Evolutionary conservation across 352 stramenopile genomes (phyloP).

Genomic region (Saprolegnia diclina): DNA sequence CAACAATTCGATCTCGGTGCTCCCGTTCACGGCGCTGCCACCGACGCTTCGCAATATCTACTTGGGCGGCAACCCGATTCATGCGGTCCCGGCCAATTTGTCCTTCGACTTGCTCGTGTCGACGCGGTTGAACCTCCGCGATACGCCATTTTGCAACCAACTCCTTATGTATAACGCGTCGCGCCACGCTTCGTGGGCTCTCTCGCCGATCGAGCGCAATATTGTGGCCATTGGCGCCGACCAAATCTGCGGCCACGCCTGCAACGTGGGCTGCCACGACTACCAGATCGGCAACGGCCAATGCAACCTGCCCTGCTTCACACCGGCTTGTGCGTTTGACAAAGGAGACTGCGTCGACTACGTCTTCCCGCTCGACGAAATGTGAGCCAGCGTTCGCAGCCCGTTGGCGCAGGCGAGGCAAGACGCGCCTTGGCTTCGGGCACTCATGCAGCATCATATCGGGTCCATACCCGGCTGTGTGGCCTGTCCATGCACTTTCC

Average conservation of each 20-base stretch:
- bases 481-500: too few species aligned
- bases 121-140: neutral
- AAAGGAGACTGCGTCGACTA: neutral
- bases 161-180: neutral
- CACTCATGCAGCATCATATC: too few species aligned
- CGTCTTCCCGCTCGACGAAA: neutral
- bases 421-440: too few species aligned
- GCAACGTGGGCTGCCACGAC: slow-evolving; percentile 3
- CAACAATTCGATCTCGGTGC: slow-evolving; percentile 3
- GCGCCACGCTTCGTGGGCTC: neutral
- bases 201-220: slow-evolving; percentile 2
- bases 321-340: slow-evolving; percentile 11
- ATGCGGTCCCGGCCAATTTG: neutral
- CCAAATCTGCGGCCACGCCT: neutral
- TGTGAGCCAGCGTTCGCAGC: too few species aligned
- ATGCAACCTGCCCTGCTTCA: neutral
- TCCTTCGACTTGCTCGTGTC: neutral
- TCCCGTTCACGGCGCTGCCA: neutral
- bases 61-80: slow-evolving; percentile 8
- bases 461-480: too few species aligned
- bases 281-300: slow-evolving; percentile 5
- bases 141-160: slow-evolving; percentile 9
- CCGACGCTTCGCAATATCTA: neutral
- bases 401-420: too few species aligned
- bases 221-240: neutral